These are phyloP conservation scores for Chlorophyllum brunneum DNA, from an alignment of 768 basidiomycete species.

Conservation along the genomic window DNA sequence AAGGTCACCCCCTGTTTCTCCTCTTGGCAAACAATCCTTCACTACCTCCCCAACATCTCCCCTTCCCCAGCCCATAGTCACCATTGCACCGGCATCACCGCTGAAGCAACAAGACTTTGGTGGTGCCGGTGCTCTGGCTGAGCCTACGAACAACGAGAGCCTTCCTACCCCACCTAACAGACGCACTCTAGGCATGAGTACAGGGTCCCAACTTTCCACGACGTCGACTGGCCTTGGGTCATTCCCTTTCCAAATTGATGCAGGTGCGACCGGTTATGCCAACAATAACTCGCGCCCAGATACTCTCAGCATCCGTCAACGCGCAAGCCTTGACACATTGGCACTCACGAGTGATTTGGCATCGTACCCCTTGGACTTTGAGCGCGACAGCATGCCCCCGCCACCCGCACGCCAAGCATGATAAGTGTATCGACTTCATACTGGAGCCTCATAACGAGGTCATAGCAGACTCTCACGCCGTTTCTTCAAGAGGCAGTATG, in stretches of 20 bases:
- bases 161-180: conserved; percentile 57
- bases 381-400: conserved; percentile 40
- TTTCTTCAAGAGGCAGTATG: too few relatives aligned
- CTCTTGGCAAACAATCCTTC: conserved; percentile 58
- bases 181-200: conserved; percentile 65
- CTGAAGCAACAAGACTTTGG: conserved; percentile 46
- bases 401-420: conserved; percentile 14
- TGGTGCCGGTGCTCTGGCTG: conserved; percentile 17
- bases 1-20: conserved; percentile 72
- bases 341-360: conserved; percentile 80
- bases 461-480: too few relatives aligned
- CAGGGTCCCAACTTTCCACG: conserved; percentile 72
- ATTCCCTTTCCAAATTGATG: conserved; percentile 85
- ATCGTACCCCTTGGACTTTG: conserved; percentile 79
- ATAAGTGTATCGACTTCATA: background rate
- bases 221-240: conserved; percentile 78
- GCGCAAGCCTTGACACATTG: conserved; percentile 83
- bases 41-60: conserved; percentile 54
- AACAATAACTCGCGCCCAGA: conserved; percentile 23
- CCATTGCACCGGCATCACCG: conserved; percentile 49
- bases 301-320: conserved; percentile 42
- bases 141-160: conserved; percentile 19
- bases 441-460: too few relatives aligned
- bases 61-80: conserved; percentile 47
- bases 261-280: conserved; percentile 39